Base-by-base conservation (phyloP, 2,329 filamentous ascomycete genomes). In the Pseudocercospora fuligena region DNA sequence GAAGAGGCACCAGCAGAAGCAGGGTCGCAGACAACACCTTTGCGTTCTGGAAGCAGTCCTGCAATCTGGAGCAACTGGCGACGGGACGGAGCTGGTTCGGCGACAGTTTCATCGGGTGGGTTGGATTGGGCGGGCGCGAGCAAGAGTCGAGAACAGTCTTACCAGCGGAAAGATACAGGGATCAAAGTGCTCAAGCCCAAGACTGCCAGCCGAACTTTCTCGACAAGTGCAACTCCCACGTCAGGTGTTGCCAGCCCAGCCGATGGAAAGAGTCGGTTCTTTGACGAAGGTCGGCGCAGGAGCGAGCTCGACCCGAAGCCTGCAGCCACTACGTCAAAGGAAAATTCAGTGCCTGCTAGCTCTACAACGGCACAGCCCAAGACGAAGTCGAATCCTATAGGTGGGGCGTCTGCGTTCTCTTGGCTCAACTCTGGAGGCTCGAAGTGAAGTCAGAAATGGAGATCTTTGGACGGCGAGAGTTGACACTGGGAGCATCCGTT, bases 181-280 rank as follows among this genome's bases (percentile, higher is more conserved):
- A 98, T 98, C 91, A 98, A 97, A 82, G 90, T 97, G 1, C 83
- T 98, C 61, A 93, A 93, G 75, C 89, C 94, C 1, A 95, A 93
- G 77, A 84, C 89, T 5, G 80, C 81, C 23, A 81, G 81, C 27
- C 86, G 89, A 14, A 80, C 83, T 5, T 79, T 81, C n/a, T 78
- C 84, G 12, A 70, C 74, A n/a, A 77, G 78, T 21, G 66, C 81
- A 5, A 61, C 70, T 1, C 59, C 69, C 5, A 46, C 64, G 6
- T 66, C 59, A 43, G 67, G 61, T 25, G 66, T 68, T 12, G 60
- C 71, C 8, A 74, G 69, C 33, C 70, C 73, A 14, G 65, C 68
- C 12, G 72, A 73, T 33, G 70, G 74, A 4, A 81, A 81, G 70
- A 83, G 81, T 29, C 77, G 83, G 29, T 84, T 83, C 74, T 85